Base-by-base conservation (phyloP, 2,329 filamentous ascomycete species). In the Dactylellina haptotyla region DNA sequence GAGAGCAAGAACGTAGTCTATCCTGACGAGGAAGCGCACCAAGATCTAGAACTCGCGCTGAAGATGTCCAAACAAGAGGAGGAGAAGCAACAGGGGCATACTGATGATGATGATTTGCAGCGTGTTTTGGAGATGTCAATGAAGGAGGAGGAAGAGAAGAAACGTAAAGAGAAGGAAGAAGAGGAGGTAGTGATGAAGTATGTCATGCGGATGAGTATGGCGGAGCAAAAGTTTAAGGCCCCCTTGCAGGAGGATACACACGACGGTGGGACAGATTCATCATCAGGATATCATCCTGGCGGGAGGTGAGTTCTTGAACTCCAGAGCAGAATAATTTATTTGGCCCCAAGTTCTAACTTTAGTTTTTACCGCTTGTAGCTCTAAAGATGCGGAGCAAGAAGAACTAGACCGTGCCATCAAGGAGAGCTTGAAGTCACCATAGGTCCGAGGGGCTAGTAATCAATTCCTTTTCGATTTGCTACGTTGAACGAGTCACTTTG, bases 121-220 rank as follows among this genome's bases (percentile, higher is more conserved):
- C 83, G 81, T 0, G 81, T 84, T 20, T 80, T 82, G 59, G 82
- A 81, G 54, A 84, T 83, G 0, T 80, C 58, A 2, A 54, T 16
- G 59, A 77, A 83, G 75, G 80, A 81, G 45, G 81, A 82, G 2
- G 80, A 83, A 34, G 79, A 80, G 51, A 81, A 79, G 37, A 79
- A 82, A 61, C 67, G 75, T 78, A 70, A 71, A 78, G 78, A 73
- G 62, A 83, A 81, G 78, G 86, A 84, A 0, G 90, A 93, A 78
- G 90, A 93, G 79, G 87, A 92, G 64, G 87, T 90, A 67, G 86
- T 93, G 6, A 80, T 93, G 79, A 89, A 92, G 77, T 92, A 91
- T 80, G 85, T 92, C 41, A 90, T 89, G 83, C 90, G 88, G 82
- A 89, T 93, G 82, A 92, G 89, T 79, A 79, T 92, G 43, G 84